Base-by-base conservation (phyloP, 139 green algal genomes). In the Chlorella sp. region DNA sequence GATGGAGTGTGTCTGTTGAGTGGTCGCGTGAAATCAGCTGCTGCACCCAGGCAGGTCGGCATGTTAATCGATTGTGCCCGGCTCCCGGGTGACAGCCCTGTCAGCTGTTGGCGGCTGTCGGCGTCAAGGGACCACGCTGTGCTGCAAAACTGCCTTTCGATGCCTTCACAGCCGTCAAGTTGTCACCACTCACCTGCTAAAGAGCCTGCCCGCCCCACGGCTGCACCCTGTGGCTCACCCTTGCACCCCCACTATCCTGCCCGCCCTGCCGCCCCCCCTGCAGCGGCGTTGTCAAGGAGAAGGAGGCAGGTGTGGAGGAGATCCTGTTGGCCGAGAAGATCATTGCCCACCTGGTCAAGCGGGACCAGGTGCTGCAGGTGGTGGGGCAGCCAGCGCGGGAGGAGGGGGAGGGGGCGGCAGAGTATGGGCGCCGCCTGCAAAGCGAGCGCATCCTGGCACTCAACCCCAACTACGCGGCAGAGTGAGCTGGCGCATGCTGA, bases 401-500 rank as follows among this genome's bases (percentile, higher is more conserved):
- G 60, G 61, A 91, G 19, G 95, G 86, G 40, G 97, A 99, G 91
- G 66, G 75, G 0, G 86, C 93, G 3, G 75, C 91, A 18, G 91
- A 91, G 14, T 98, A 94, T 89, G 73, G 87, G 18, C 83, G 83
- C 21, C 91, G 96, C 73, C 66, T 94, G 81, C 85, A 92, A 86
- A 81, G 88, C 34, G 96, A 98, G 88, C 94, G 97, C 5, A 89
- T 98, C 26, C 91, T 99, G 82, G 93, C 93, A 28, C 90, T 98
- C 53, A 95, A 97, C 84, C 95, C 95, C 77, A 98, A 97, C 92
- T 98, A 96, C 86, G 71, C 84, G 26, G 39, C 30, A 32, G 84
- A 88, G 32, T 88, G 42, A 88, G 32, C 22, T 24, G 37, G 64
- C 64, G 2, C 7, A 32, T 14, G 11, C 5, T 71, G 48, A n/a